Percentiles rank a stretch among this genome's conserved stretches.
Conservation (phyloP, 371 early-diverging fungal species). For the Mucor irregularis region DNA sequence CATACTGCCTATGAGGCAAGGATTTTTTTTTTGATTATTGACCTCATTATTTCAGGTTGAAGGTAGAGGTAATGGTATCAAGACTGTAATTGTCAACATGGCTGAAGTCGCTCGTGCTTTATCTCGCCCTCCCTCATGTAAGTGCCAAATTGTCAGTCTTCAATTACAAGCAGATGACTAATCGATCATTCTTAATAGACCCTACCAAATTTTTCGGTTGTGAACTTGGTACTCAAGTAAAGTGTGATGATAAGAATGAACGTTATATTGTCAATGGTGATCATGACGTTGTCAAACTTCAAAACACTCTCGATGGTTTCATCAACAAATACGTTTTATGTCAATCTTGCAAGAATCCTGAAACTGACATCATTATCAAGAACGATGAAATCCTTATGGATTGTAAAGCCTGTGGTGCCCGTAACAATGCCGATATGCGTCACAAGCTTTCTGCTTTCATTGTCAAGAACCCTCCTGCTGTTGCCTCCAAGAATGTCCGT, state of each 20-base stretch:
- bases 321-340: constrained; percentile 98
- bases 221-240: constrained; percentile 96
- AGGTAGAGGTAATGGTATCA: constrained; percentile 99
- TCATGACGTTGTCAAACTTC: constrained; percentile 91
- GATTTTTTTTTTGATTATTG: not conserved
- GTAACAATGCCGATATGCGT: constrained; percentile 82
- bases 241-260: constrained; percentile 88
- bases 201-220: constrained; percentile 95
- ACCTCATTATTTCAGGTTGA: constrained; percentile 72
- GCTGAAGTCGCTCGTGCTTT: constrained; percentile 92
- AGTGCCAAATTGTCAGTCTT: constrained; percentile 5
- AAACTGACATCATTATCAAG: constrained; percentile 86
- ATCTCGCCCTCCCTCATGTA: constrained; percentile 87
- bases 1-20: not conserved
- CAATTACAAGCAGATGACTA: not conserved
- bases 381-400: constrained; percentile 49
- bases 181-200: constrained; percentile 40
- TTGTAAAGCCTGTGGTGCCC: constrained; percentile 94
- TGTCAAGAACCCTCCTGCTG: constrained; percentile 89
- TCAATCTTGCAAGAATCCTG: constrained; percentile 96
- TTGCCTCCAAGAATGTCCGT: constrained; percentile 62
- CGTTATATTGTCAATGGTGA: constrained; percentile 98
- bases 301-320: constrained; percentile 89
- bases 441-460: constrained; percentile 92
- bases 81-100: constrained; percentile 99